phyloP scores from a whole-genome alignment of 805 yeast species.

The Candida coleopterorum region DNA sequence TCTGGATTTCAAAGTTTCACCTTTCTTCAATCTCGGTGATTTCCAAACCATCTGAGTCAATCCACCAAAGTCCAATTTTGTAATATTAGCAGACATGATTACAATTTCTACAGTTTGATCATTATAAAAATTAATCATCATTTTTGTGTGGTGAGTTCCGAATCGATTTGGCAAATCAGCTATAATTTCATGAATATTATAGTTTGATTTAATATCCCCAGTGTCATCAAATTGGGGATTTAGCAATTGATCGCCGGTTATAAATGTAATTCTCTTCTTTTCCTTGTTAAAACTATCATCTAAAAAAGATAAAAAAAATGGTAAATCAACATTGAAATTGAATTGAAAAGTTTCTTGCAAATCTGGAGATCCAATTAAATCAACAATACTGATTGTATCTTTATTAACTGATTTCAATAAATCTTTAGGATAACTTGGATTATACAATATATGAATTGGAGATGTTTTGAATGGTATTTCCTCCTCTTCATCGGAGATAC shows the following conservation, averaged over 20 bases:
- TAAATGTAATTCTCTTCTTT: constrained; percentile 21
- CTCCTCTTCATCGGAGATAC: constrained; percentile 12
- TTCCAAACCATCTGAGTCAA: constrained; percentile 68
- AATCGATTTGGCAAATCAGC: constrained; percentile 29
- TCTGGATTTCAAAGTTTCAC: constrained; percentile 8
- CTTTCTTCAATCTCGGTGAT: constrained; percentile 39
- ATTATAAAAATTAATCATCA: constrained; percentile 54
- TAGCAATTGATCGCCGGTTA: constrained; percentile 23
- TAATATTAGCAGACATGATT: constrained; percentile 57
- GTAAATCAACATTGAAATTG: constrained; percentile 44
- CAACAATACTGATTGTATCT: constrained; percentile 23
- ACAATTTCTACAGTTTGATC: constrained; percentile 47
- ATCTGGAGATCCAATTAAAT: constrained; percentile 28
- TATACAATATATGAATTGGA: constrained; percentile 21
- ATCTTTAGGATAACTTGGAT: constrained; percentile 19
- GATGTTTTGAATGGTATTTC: constrained; percentile 10
- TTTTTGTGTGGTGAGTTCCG: constrained; percentile 61
- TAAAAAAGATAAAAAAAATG: constrained; percentile 29
- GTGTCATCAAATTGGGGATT: constrained; percentile 10
- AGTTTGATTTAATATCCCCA: constrained; percentile 12
- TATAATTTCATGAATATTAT: constrained; percentile 26
- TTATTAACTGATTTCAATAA: constrained; percentile 14
- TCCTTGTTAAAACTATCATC: constrained; percentile 19
- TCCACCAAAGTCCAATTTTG: constrained; percentile 46
- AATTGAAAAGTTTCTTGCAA: constrained; percentile 40